Base-by-base conservation (phyloP, 768 basidiomycete species). In the Candolleomyces aberdarensis region DNA sequence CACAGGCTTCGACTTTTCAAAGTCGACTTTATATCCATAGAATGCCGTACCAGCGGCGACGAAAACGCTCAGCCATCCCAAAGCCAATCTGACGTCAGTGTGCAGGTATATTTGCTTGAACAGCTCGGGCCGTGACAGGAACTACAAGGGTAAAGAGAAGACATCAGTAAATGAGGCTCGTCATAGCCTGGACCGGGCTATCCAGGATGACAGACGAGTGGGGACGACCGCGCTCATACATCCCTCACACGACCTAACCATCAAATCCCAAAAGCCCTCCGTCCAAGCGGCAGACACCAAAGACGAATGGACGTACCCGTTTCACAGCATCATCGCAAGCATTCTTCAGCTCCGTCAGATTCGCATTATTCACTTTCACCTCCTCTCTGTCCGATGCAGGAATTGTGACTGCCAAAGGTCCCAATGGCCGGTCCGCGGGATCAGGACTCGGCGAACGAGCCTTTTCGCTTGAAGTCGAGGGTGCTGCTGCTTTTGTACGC, bases 81-180 rank as follows among this genome's bases (percentile, higher is more conserved):
- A 80, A 0, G 77, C 86, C 47, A 98, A 83, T 53, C 92, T 86
- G 11, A 97, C 87, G 69, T 97, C 95, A 1, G 92, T 94, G 66
- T 98, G 94, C 47, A 85, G 78, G 73, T 96, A 83, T 41, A 87
- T 93, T 70, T 91, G 91, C 62, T 89, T 91, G 79, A 95, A 98
- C 43, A 93, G 74, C 57, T 88, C 86, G 9, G 91, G 90, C 58
- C 88, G 81, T 57, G 90, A 85, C 47, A 96, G 80, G 71, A 87
- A 91, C 93, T 96, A 72, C n/a, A 26, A 26, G 59, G n/a, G 52
- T n/a, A 3, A 39, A 56, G 26, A 36, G 3, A 14, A 57, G n/a
- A n/a, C 2, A 58, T 46, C 49, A 36, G 36, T 5, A 6, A 36
- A 36, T 5, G 36, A 36, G 5, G 8, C 36, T 36, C 11, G 36